phyloP scores from a whole-genome alignment of 306 rosid genomes.

The Trifolium fragiferum region DNA sequence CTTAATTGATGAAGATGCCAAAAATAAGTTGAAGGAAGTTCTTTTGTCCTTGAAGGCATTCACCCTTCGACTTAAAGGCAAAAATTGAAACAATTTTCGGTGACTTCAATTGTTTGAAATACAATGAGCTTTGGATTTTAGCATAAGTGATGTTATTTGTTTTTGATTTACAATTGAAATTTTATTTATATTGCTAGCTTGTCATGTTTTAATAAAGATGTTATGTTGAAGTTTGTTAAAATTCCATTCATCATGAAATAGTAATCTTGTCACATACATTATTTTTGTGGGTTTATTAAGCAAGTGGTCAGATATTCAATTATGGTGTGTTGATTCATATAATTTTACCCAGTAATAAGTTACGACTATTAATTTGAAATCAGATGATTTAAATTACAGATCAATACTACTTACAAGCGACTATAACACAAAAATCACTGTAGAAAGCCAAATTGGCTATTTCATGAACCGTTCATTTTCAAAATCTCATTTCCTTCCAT shows the following conservation, averaged over 20 bases:
- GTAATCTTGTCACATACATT: background rate
- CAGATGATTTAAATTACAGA: no score
- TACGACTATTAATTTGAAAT: no score
- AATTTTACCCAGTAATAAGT: no score
- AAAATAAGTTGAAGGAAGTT: slow-evolving; percentile 53
- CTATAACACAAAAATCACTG: no score
- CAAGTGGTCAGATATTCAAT: no score
- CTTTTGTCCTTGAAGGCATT: slow-evolving; percentile 64
- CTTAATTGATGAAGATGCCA: slow-evolving; percentile 48
- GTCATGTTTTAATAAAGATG: background rate
- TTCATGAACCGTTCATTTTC: no score
- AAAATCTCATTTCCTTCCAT: no score
- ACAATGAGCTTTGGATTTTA: background rate
- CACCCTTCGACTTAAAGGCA: slow-evolving; percentile 54
- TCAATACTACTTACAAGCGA: no score
- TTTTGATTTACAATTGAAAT: background rate
- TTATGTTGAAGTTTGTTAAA: background rate
- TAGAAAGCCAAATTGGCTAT: no score
- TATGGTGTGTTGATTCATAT: no score
- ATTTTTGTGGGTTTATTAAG: no score
- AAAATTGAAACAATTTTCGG: slow-evolving; percentile 6
- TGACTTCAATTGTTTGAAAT: background rate
- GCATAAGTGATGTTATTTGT: background rate
- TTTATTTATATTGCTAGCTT: background rate
- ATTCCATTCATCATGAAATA: no score